phyloP scores from a whole-genome alignment of 2,329 filamentous ascomycete genomes.

The Colletotrichum sidae region DNA sequence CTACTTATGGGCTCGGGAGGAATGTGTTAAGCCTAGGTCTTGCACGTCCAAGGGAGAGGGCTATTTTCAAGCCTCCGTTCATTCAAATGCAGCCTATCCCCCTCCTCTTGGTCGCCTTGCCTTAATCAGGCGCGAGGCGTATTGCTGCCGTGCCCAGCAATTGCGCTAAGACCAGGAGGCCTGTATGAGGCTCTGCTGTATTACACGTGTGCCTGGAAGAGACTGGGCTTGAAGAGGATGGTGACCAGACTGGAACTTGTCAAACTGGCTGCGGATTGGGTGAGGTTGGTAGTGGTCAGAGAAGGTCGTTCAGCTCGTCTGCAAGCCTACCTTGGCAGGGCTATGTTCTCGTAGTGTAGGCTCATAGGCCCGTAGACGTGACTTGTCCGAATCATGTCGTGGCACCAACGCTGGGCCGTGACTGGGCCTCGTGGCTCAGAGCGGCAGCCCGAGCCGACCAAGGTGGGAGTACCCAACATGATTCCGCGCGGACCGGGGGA shows the following conservation, averaged over 20 bases:
- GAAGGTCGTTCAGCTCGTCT: constrained; percentile 27
- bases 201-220: too few species aligned
- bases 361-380: neutral
- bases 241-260: neutral
- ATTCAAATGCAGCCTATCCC: too few species aligned
- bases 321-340: constrained; percentile 15
- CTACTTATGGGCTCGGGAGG: too few species aligned
- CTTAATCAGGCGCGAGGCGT: too few species aligned
- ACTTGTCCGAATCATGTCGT: neutral
- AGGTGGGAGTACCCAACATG: constrained; percentile 1
- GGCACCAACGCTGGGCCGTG: neutral
- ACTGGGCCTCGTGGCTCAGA: neutral
- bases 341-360: neutral
- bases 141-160: too few species aligned
- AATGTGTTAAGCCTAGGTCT: too few species aligned
- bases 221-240: neutral
- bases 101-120: too few species aligned
- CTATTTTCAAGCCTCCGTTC: too few species aligned
- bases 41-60: too few species aligned
- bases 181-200: too few species aligned
- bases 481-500: constrained; percentile 32
- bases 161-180: too few species aligned
- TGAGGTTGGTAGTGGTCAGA: neutral
- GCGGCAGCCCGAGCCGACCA: constrained; percentile 3
- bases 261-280: neutral